These are phyloP conservation scores for Bromus sterilis DNA, from an alignment of 176 grass and related monocot genomes.

Conservation along the genomic window DNA sequence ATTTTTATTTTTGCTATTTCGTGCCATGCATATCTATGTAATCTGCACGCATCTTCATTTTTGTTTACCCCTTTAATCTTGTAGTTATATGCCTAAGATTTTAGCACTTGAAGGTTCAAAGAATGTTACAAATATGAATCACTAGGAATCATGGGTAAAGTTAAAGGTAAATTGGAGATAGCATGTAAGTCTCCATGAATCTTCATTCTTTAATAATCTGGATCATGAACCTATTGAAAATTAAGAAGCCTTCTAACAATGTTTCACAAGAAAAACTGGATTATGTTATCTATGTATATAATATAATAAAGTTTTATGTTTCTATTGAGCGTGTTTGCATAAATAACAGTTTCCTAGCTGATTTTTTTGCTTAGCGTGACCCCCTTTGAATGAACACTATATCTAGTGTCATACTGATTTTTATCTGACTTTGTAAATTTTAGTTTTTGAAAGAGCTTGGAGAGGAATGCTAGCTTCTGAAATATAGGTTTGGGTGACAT, in stretches of 20 bases:
- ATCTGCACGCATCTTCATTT: too few relatives aligned
- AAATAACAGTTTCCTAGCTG: neutral
- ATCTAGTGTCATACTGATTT: neutral
- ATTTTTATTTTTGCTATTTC: too few relatives aligned
- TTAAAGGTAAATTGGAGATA: constrained; percentile 75
- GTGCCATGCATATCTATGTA: too few relatives aligned
- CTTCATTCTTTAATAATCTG: neutral
- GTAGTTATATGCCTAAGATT: too few relatives aligned
- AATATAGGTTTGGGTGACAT: constrained; percentile 57
- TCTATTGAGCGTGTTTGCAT: neutral
- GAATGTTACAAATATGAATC: too few relatives aligned
- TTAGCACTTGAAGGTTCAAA: too few relatives aligned
- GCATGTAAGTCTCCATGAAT: constrained; percentile 50
- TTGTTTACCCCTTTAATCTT: too few relatives aligned
- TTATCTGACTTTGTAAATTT: constrained; percentile 8
- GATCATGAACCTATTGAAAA: neutral
- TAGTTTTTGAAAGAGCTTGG: constrained; percentile 85
- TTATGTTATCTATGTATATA: neutral
- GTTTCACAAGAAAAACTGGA: neutral
- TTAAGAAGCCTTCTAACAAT: neutral
- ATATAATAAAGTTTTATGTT: neutral
- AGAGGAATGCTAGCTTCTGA: constrained; percentile 83
- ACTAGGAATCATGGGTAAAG: too few relatives aligned
- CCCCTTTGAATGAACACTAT: neutral
- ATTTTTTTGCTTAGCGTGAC: neutral